Base-by-base conservation (phyloP, 352 stramenopile species). In the Pythium phragmitis region DNA sequence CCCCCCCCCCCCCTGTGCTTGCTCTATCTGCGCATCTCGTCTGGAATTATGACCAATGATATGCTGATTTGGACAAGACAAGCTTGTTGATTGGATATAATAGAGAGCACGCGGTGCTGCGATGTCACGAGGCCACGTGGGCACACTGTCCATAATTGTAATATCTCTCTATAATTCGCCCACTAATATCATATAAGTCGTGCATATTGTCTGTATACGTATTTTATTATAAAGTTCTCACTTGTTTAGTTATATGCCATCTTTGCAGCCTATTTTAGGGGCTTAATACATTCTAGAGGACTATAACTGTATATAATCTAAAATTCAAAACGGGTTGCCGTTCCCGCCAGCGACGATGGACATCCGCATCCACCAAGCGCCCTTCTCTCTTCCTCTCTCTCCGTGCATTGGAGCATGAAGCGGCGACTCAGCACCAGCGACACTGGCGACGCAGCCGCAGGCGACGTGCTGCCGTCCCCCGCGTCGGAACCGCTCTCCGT, bases 41-140 rank as follows among this genome's bases (percentile, higher is more conserved):
- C 30, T 9, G 9, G 13, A 3, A 42, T 69, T 69, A 60, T 56
- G 60, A 3, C 63, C 63, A 70, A 70, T 70, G 6, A 9, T 45
- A 53, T 36, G 4, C 3, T 42, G 8, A 23, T 36, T 21, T 52
- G 9, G 4, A 7, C 17, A 17, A 16, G 9, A 51, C 11, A 30
- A 13, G 61, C 9, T 5, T 8, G 8, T 39, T 42, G 33, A 69
- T 69, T 69, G 63, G 63, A 2, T 69, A n/a, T 30, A 57, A 57
- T 46, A 14, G 36, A 8, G 13, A 1, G 4, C 9, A 37, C 9
- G 23, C 16, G 19, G 14, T 57, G 46, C 52, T 63, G 63, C 48
- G 41, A 55, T 64, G 63, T 17, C 55, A 64, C 39, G 63, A 69
- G 48, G 63, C 54, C 63, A 69, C 63, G 63, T 69, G 55, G 63